Evolutionary conservation across 2,329 filamentous ascomycete species (phyloP).

Genomic region (Aspergillus costaricaensis): DNA sequence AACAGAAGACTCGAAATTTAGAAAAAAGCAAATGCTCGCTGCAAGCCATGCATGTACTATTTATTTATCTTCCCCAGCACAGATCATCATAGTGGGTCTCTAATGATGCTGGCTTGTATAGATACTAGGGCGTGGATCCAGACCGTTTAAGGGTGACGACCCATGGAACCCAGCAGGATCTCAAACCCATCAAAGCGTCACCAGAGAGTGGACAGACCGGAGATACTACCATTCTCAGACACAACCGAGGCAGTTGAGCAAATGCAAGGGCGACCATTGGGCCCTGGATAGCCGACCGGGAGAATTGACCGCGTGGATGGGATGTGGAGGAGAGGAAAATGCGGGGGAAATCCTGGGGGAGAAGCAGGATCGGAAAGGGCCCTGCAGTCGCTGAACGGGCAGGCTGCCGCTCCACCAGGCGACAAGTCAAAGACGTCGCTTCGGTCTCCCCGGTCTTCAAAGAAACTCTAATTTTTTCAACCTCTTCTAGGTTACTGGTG

Average conservation of each 20-base stretch:
- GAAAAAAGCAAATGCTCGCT: conserved; percentile 3
- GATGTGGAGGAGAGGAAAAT: conserved; percentile 3
- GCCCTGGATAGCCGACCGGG: conserved; percentile 12
- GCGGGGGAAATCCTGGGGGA: conserved; percentile 27
- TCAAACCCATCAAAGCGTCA: conserved; percentile 15
- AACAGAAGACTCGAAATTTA: not conserved
- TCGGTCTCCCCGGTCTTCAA: not conserved
- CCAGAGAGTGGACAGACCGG: conserved; percentile 13
- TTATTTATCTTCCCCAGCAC: conserved; percentile 8
- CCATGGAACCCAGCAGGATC: conserved; percentile 1
- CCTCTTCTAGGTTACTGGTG: not conserved
- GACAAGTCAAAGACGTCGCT: not conserved
- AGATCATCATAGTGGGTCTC: conserved; percentile 1
- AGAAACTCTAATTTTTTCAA: not conserved
- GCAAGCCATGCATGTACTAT: conserved; percentile 15
- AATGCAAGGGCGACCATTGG: conserved; percentile 6
- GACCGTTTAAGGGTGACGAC: not conserved
- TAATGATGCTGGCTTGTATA: conserved; percentile 12
- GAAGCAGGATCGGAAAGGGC: conserved; percentile 3
- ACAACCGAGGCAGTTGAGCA: conserved; percentile 31
- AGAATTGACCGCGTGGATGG: conserved; percentile 6
- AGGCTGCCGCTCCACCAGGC: not conserved
- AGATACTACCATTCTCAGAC: conserved; percentile 18
- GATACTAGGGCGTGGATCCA: not conserved
- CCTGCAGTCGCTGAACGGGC: not conserved